Evolutionary conservation across 2,329 filamentous ascomycete species (phyloP), one percentile per base, ranked within the genome.

Genomic region (Fusarium albidum): DNA sequence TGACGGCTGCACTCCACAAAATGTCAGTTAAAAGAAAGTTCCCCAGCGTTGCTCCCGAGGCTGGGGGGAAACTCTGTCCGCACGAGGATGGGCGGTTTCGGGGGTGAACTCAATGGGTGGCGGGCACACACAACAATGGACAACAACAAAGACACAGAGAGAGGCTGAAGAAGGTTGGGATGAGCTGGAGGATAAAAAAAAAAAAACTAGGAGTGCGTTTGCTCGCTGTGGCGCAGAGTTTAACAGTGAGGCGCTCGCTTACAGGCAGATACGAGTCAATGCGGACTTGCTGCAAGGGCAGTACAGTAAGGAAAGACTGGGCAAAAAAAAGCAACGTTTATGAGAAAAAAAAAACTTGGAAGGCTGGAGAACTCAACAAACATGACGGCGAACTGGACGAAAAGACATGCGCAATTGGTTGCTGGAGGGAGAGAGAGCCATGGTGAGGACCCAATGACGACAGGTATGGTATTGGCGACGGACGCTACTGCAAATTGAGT

Each of bases 1-100:
- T 54, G 52, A 46, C 60, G 45, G 40, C 46, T 60, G 52, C 34
- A 60, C 64, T 64, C 64, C 64, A 67, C 62, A 64, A 21, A 49
- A 48, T 63, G 53, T 51, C 61, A 66, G 43, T 52, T 39, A 39
- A 59, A 59, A 57, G 41, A 50, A 38, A 45, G 39, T 43, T 51
- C 39, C n/a, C 52, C 33, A 43, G 40, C 51, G 40, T 61, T 53
- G 46, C 31, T 28, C 17, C 32, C 37, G 33, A 45, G 46, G 46
- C 41, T 60, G 49, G 57, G 21, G 21, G 21, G 14, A 31, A 31
- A n/a, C n/a, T n/a, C 29, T 14, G 26, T n/a, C 37, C 17, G 13
- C 5, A 14, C 8, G 35, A 47, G 11, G 35, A 38, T 10, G 35
- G 44, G 29, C 32, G 18, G 21, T 47, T 18, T 37, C 9, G 44